These are phyloP conservation scores for Vitis riparia DNA, from an alignment of 164 flowering plant species.

Conservation along the genomic window DNA sequence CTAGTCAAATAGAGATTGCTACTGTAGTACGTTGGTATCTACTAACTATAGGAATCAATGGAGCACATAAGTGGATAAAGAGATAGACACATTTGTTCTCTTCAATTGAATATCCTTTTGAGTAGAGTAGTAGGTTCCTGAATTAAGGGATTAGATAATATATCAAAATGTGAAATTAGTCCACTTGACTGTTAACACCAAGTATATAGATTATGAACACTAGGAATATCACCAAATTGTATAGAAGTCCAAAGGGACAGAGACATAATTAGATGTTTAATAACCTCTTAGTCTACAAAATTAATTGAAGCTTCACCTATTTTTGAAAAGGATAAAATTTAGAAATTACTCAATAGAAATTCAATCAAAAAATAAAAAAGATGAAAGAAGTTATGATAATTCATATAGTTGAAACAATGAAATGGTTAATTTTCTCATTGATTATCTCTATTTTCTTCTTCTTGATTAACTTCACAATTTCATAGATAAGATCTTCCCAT, in stretches of 20 bases:
- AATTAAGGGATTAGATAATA: too few species aligned
- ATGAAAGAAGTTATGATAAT: neutral
- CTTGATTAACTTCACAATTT: conserved; percentile 31
- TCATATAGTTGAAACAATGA: conserved; percentile 37
- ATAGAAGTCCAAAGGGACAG: conserved; percentile 60
- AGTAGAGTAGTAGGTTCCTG: too few species aligned
- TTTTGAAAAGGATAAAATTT: neutral
- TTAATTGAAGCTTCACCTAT: conserved; percentile 48
- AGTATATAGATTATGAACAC: too few species aligned
- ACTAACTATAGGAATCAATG: too few species aligned
- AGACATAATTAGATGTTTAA: conserved; percentile 50
- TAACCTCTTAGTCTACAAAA: conserved; percentile 69
- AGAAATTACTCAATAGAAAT: neutral
- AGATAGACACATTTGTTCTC: too few species aligned
- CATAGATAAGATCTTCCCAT: conserved; percentile 45
- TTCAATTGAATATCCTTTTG: too few species aligned
- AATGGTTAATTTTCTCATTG: conserved; percentile 42
- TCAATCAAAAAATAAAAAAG: neutral
- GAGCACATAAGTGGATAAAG: too few species aligned
- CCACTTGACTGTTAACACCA: too few species aligned
- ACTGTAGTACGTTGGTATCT: conserved; percentile 5
- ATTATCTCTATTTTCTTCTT: conserved; percentile 31
- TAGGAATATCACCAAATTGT: too few species aligned
- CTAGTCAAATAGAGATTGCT: conserved; percentile 48
- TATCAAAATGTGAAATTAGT: too few species aligned